Base-by-base conservation (phyloP, 116 monocot genomes). In the Phalaenopsis hybrid region DNA sequence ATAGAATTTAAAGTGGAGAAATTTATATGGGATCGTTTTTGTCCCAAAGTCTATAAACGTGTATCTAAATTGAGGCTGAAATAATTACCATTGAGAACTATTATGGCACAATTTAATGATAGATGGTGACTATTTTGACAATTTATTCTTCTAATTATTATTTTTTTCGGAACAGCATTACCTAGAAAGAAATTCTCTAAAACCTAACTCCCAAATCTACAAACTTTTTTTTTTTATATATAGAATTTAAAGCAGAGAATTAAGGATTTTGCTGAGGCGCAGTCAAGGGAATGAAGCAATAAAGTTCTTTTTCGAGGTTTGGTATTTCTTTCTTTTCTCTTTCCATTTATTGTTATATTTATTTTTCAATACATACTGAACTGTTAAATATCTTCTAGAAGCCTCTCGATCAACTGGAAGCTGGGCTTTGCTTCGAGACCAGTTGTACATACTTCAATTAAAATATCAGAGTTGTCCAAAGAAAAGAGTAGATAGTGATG, bases 201-300 rank as follows among this genome's bases (percentile, higher is more conserved):
- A 13, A 55, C 28, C 9, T 63, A 63, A 25, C 63, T 23, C n/a
- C 25, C 8, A 21, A 63, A 72, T 45, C 12, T 75, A 4, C 46
- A 20, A 37, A 37, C 1, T 37, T 3, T 85, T 0, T 85, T 79
- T 55, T 55, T 55, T 55, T n/a, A n/a, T n/a, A 15, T n/a, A n/a
- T 88, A 92, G 92, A 82, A 44, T 23, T 75, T 92, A 67, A 92
- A 92, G 81, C 86, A 88, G 68, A 91, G 93, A 86, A 89, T 93
- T 43, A 82, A 82, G 51, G 87, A 86, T 25, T 93, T 93, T 75
- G 88, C 83, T 7, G 74, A 13, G 55, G 55, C 50, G 10, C 81
- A 88, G 69, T 45, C 75, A 15, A 81, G 68, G 58, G 89, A 86
- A 58, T 48, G 37, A 73, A 73, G 41, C 41, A 34, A 43, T 34